phyloP scores from a whole-genome alignment of 306 rosid species.

The Acacia crassicarpa region DNA sequence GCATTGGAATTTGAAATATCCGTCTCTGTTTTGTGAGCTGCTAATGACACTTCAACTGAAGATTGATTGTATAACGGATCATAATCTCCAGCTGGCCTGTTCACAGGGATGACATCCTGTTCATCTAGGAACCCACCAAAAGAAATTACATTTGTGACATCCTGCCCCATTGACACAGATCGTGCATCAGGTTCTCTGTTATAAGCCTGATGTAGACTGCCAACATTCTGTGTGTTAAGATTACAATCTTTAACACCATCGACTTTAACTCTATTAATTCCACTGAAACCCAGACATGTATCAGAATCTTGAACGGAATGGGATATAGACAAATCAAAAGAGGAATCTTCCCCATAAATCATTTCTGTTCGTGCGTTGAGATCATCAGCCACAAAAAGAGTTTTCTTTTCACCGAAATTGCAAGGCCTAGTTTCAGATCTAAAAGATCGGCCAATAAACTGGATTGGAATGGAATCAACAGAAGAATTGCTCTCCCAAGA shows the following conservation, averaged over 20 bases:
- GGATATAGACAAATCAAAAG: slow-evolving; percentile 19
- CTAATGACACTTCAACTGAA: slow-evolving; percentile 52
- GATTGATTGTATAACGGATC: slow-evolving; percentile 57
- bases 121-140: slow-evolving; percentile 72
- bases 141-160: slow-evolving; percentile 52
- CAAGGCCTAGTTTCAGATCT: slow-evolving; percentile 61
- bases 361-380: slow-evolving; percentile 55
- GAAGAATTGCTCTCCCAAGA: slow-evolving; percentile 68
- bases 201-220: slow-evolving; percentile 47
- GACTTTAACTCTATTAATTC: slow-evolving; percentile 58
- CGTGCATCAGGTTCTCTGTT: slow-evolving; percentile 46
- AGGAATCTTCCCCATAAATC: slow-evolving; percentile 48
- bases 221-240: slow-evolving; percentile 41
- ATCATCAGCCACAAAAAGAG: slow-evolving; percentile 53
- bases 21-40: slow-evolving; percentile 44
- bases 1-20: slow-evolving; percentile 15
- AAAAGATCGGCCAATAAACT: slow-evolving; percentile 55
- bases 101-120: slow-evolving; percentile 50
- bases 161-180: slow-evolving; percentile 32
- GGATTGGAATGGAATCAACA: slow-evolving; percentile 58
- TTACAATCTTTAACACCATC: slow-evolving; percentile 52
- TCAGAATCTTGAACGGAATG: slow-evolving; percentile 53
- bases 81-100: slow-evolving; percentile 48
- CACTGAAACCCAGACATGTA: slow-evolving; percentile 51
- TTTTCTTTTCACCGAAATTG: slow-evolving; percentile 49